Evolutionary conservation across 2,329 filamentous ascomycete genomes (phyloP), one percentile per base, ranked within the genome.

Genomic region (Huntiella decipiens): DNA sequence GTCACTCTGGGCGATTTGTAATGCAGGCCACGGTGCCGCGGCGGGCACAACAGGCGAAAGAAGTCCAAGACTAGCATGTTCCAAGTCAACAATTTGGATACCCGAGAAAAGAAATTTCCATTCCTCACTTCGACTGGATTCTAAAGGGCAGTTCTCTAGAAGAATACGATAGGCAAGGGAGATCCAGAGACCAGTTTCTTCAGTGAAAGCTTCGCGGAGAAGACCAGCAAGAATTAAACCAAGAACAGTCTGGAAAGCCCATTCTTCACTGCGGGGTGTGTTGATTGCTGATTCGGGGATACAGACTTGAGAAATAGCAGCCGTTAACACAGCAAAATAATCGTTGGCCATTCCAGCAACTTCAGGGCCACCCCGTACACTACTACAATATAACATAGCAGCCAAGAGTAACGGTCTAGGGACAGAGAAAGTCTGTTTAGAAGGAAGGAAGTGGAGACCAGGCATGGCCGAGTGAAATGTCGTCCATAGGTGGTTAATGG

Each of bases 401-500:
- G 63, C 63, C 4, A 67, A 53, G 7, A 67, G 56, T 1, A 66
- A 54, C 1, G 64, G 64, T 11, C 57, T 59, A 0, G 65, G 65
- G 0, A 58, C 57, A 0, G 63, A 65, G 28, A 65, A 66, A 0
- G 56, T 62, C 51, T 63, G 60, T 31, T 61, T 65, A 15, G 57
- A 59, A 0, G 65, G 63, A 8, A 66, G 56, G 43, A 66, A 67
- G 49, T 66, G 65, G 3, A 67, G 52, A 1, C 62, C 62, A 0
- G 62, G 63, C 58, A 66, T 65, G 32, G 58, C 62, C 31, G 63
- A 61, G 47, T 67, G 60, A 43, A 66, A 66, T 4, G 56, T 58
- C 10, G 56, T 53, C 60, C 59, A 63, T 1, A 63, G 51, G 5
- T 28, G 22, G 58, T 54, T 35, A 58, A 56, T 31, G 63, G 57